These are phyloP conservation scores for Pseudogymnoascus sp. DNA, from an alignment of 2,329 filamentous ascomycete genomes.

Conservation along the genomic window DNA sequence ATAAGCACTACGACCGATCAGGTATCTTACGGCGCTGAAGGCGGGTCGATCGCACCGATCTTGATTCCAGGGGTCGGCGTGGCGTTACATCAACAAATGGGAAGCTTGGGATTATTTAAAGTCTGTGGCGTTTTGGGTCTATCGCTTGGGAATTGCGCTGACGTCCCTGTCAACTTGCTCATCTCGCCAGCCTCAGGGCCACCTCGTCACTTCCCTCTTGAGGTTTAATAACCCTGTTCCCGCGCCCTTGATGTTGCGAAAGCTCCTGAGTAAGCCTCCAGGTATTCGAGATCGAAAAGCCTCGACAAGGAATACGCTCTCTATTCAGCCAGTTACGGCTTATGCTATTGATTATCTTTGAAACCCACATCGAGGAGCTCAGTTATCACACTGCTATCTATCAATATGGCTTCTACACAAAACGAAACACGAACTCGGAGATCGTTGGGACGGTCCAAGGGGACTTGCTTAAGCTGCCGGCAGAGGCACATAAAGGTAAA, in stretches of 20 bases:
- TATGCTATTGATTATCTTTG: not conserved
- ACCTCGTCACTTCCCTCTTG: constrained; percentile 5
- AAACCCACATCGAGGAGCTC: not conserved
- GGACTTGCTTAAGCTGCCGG: not conserved
- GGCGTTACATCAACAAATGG: constrained; percentile 1
- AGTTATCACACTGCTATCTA: not conserved
- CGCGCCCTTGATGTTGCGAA: not conserved
- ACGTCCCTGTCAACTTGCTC: not conserved
- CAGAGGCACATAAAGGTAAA: constrained; percentile 7
- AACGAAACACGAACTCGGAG: not conserved
- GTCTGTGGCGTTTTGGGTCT: not conserved
- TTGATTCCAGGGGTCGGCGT: not conserved
- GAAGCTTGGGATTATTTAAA: not conserved
- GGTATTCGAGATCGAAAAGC: not conserved
- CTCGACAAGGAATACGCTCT: not conserved
- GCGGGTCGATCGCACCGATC: not conserved
- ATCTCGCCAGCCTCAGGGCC: not conserved
- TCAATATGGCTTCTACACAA: not conserved
- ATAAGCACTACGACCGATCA: constrained; percentile 3
- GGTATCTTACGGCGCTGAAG: not conserved
- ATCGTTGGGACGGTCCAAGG: not conserved
- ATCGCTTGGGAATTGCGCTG: not conserved
- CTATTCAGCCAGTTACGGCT: not conserved
- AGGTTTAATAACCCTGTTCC: not conserved
- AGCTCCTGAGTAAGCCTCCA: not conserved